Evolutionary conservation across 2,329 filamentous ascomycete species (phyloP), one percentile per base, ranked within the genome.

Genomic region (Fusarium caatingaense): DNA sequence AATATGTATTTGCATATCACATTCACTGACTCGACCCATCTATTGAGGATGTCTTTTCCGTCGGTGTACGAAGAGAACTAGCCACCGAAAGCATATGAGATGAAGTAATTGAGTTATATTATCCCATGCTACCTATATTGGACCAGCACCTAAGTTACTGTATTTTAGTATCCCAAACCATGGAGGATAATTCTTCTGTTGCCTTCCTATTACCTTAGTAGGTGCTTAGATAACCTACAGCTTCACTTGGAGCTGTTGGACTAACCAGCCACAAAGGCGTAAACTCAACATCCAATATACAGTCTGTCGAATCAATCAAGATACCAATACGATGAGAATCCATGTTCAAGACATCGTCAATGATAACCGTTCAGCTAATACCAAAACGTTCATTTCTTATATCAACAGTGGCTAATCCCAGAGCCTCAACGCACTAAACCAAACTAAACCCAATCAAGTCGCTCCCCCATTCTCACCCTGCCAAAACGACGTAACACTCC

Each of bases 401-500:
- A 41, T 41, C 23, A n/a, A 51, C 48, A 37, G 12, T 34, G 23
- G 23, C 30, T 25, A 30, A 37, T n/a, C 48, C 32, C 49, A 53
- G 66, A 70, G 61, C 66, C 66, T 60, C 63, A 66, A 55, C 48
- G 49, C 21, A 41, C 51, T 23, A 34, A 34, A 41, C 21, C 18
- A 51, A 18, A 57, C 66, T 70, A 70, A 57, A 30, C 66, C 61
- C 32, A 45, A 70, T 67, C 18, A 18, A 49, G 48, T 42, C 40
- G 34, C 37, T 32, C 49, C 48, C 66, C 56, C 41, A 55, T 60
- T 57, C 42, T 61, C 49, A 30, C 32, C 47, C 56, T 56, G 49
- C 55, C 20, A 50, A 60, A 60, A 59, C 71, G 55, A 66, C 65
- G 65, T 71, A 71, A 61, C 55, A 53, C 60, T 64, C 56, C 42